phyloP scores from a whole-genome alignment of 305 asterid genomes.

The Fraxinus sp. region DNA sequence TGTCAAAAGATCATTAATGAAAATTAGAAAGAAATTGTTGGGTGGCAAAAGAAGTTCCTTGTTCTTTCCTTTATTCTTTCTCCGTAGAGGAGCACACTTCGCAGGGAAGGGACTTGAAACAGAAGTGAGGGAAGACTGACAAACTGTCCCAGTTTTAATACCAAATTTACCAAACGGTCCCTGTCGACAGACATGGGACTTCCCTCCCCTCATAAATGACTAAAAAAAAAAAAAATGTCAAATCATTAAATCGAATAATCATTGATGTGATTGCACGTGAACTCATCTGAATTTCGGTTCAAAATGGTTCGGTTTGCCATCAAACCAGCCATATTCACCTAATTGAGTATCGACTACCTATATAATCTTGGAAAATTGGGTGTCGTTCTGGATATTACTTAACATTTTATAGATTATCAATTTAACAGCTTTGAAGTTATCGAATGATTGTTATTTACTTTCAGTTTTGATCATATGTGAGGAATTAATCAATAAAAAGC shows the following conservation, averaged over 20 bases:
- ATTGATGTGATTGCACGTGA: neutral
- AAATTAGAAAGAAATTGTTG: constrained; percentile 22
- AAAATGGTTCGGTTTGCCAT: neutral
- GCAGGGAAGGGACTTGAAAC: constrained; percentile 90
- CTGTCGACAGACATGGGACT: constrained; percentile 28
- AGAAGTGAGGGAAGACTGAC: constrained; percentile 68
- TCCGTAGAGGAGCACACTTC: constrained; percentile 49
- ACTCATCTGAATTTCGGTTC: neutral
- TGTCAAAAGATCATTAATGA: constrained; percentile 24
- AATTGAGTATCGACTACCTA: neutral
- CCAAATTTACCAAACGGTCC: constrained; percentile 65
- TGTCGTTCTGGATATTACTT: too few species aligned
- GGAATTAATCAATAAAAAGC: too few species aligned
- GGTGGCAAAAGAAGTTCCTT: constrained; percentile 30
- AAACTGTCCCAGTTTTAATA: constrained; percentile 40
- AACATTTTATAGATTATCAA: too few species aligned
- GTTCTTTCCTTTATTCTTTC: constrained; percentile 36
- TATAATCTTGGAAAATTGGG: too few species aligned
- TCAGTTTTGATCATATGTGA: too few species aligned
- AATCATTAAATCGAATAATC: neutral
- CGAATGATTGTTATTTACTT: too few species aligned
- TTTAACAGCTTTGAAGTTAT: too few species aligned
- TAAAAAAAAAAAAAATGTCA: neutral
- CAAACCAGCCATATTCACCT: neutral
- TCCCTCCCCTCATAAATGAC: constrained; percentile 1